Evolutionary conservation across 768 basidiomycete genomes (phyloP), one percentile per base, ranked within the genome.

Genomic region (Mycena galopus): DNA sequence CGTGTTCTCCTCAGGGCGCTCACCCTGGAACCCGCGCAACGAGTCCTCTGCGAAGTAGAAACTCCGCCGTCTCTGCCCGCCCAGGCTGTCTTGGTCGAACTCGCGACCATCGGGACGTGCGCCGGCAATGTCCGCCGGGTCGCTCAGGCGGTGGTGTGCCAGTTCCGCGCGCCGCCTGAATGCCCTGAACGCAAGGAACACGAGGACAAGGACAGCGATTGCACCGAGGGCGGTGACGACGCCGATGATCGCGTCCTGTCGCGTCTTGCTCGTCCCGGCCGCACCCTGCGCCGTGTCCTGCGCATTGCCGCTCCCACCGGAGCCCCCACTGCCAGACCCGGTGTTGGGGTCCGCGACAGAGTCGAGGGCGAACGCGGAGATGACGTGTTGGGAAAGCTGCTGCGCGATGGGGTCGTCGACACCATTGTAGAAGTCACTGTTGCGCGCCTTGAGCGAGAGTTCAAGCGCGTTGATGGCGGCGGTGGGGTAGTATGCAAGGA

Each of bases 31-130:
- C 17, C 91, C 91, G 47, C 93, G 84, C 79, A 96, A 80, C 73
- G 91, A 92, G 79, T 96, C 94, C 83, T 95, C 95, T 4, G 94
- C 94, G 78, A 90, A 96, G 81, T 95, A 96, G 85, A 95, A 96
- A 73, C 92, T 93, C 69, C 93, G 80, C 65, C 94, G 84, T 68
- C 94, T 85, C 79, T 90, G 89, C 9, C 89, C 93, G 25, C 93
- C 94, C 2, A 94, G 82, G 65, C 89, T 91, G 76, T 94, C 93
- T 78, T 90, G 89, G 78, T 95, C 94, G 77, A 94, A 94, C 44
- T 93, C 89, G 60, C 91, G 86, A n/a, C 92, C 92, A 0, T 88
- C 89, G 0, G 89, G 90, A 9, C 90, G 84, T 14, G 84, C 83
- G 7, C 89, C 92, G 29, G 79, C 81, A 25, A 60, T 67, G 39